Evolutionary conservation across 2,329 filamentous ascomycete genomes (phyloP), one percentile per base, ranked within the genome.

Genomic region (Xylaria sp.): DNA sequence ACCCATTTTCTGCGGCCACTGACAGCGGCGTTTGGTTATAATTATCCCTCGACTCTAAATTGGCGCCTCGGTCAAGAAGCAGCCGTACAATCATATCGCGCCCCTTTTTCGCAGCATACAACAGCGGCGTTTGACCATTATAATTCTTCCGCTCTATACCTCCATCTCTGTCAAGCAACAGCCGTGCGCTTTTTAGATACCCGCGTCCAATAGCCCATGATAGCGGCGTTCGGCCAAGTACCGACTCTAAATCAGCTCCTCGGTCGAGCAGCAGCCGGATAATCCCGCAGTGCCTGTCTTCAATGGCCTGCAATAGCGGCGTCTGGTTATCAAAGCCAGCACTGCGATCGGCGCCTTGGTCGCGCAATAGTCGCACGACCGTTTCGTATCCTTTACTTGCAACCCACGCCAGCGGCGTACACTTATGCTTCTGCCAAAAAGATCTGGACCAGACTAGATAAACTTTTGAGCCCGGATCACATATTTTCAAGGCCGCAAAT

Each of bases 201-300:
- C 13, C 23, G 9, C 18, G 18, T 1, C 3, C 1, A 5, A 7
- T n/a, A 12, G 52, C 52, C n/a, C 0, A 1, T 10, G 0, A 12
- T 18, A 55, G 52, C 4, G 32, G 52, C 10, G 52, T 34, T 52
- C 4, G 13, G 6, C n/a, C n/a, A n/a, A n/a, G n/a, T n/a, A n/a
- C n/a, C 8, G 30, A 32, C 30, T 32, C 8, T 32, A 8, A 32
- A 32, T 32, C 4, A 32, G 30, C 30, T 4, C 8, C 30, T 8
- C 30, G 30, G 4, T 32, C 8, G 30, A 32, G 30, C 30, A 32
- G 8, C 30, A 32, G n/a, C n/a, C n/a, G n/a, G n/a, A n/a, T n/a
- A n/a, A n/a, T n/a, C n/a, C n/a, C n/a, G n/a, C n/a, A n/a, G 30
- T 32, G 30, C 30, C 25, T 15, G 12, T 32, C 2, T 15, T 10